Conservation (phyloP, 2,329 filamentous ascomycete species). For the Chrysosporium queenslandicum region DNA sequence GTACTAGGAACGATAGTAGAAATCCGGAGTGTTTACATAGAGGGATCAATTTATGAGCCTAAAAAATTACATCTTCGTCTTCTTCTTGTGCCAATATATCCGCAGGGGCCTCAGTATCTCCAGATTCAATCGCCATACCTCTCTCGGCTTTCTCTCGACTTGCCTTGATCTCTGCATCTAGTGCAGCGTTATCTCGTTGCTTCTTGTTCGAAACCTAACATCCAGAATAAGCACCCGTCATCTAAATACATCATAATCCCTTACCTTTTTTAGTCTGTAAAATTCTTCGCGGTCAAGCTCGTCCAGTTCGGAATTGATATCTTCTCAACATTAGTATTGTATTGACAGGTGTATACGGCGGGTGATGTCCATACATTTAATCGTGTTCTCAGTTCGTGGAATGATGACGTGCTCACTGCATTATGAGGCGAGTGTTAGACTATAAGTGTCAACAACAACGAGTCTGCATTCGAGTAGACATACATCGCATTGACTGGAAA, state of each 20-base stretch:
- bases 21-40: neutral
- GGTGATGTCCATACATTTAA: slow-evolving; percentile 59
- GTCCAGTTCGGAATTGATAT: slow-evolving; percentile 97
- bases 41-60: neutral
- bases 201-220: slow-evolving; percentile 64
- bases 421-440: slow-evolving; percentile 26
- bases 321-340: slow-evolving; percentile 35
- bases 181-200: slow-evolving; percentile 61
- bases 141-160: slow-evolving; percentile 47
- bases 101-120: slow-evolving; percentile 12
- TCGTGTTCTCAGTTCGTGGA: slow-evolving; percentile 96
- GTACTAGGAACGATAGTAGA: neutral
- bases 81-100: slow-evolving; percentile 63
- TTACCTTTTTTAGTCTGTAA: slow-evolving; percentile 82
- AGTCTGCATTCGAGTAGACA: slow-evolving; percentile 22
- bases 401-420: slow-evolving; percentile 64
- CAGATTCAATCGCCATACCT: neutral
- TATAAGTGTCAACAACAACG: neutral
- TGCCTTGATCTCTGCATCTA: slow-evolving; percentile 65
- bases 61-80: slow-evolving; percentile 76
- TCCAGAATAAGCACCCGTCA: neutral
- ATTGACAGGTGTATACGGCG: neutral
- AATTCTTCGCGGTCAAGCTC: slow-evolving; percentile 97
- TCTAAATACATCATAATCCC: neutral
- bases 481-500: slow-evolving; percentile 78